Evolutionary conservation across 148 eudicot species (phyloP).

Genomic region (Salicornia ramosissima): DNA sequence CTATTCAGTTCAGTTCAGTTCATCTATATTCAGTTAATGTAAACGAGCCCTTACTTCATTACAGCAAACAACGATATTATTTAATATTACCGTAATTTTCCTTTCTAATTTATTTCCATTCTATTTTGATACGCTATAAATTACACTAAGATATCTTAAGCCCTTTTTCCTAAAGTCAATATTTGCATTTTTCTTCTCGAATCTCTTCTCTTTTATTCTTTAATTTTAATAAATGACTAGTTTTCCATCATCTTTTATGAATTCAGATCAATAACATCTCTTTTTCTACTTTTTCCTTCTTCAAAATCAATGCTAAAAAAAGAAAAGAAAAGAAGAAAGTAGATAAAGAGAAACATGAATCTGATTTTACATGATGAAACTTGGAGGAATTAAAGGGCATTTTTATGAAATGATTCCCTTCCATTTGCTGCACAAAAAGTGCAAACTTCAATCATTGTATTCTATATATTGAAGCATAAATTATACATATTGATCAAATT

Average conservation of each 20-base stretch:
- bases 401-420: conserved; percentile 7
- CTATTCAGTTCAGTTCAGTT: too few species aligned
- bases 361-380: conserved; percentile 20
- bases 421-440: conserved; percentile 20
- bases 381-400: conserved; percentile 13
- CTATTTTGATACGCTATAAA: too few species aligned
- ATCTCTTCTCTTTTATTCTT: too few species aligned
- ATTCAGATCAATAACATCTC: not conserved
- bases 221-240: not conserved
- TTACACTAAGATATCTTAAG: not conserved
- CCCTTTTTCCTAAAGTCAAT: not conserved
- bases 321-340: not conserved
- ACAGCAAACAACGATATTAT: too few species aligned
- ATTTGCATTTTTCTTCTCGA: not conserved
- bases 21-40: too few species aligned
- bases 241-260: not conserved
- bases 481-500: too few species aligned
- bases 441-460: conserved; percentile 16
- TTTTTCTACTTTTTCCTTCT: not conserved
- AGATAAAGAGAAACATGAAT: not conserved
- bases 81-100: too few species aligned
- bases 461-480: conserved; percentile 1
- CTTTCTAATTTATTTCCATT: too few species aligned
- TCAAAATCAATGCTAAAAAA: not conserved
- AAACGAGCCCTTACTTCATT: too few species aligned